phyloP scores from a whole-genome alignment of 1,284 basidiomycete species.

The Ustilago sp. region DNA sequence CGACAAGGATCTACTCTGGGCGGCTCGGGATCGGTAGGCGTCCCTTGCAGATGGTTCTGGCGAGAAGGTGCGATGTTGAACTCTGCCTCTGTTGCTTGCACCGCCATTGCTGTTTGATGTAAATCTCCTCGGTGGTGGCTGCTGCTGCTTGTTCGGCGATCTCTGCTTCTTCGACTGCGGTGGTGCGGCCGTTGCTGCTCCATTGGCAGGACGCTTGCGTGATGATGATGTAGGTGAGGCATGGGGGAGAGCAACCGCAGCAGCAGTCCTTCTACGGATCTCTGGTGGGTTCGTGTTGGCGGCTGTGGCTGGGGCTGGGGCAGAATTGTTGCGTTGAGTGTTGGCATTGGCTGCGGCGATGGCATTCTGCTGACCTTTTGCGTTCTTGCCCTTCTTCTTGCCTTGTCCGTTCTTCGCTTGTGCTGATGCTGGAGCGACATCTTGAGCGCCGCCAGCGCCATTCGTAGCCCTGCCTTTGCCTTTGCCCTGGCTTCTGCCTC shows the following conservation, averaged over 20 bases:
- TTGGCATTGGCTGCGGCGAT: conserved; percentile 1
- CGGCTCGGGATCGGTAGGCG: background rate
- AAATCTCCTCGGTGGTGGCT: background rate
- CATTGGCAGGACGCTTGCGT: conserved; percentile 16
- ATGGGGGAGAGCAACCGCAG: background rate
- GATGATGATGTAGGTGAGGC: conserved; percentile 1
- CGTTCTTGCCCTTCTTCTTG: conserved; percentile 14
- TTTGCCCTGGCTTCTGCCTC: conserved; percentile 3
- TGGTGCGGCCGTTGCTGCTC: background rate
- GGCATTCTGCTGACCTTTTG: conserved; percentile 1
- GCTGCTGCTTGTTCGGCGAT: conserved; percentile 10
- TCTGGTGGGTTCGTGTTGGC: conserved; percentile 21
- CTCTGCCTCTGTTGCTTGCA: background rate
- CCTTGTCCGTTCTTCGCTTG: conserved; percentile 5
- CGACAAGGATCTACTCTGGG: conserved; percentile 8
- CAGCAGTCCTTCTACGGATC: conserved; percentile 16
- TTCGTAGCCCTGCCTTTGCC: background rate
- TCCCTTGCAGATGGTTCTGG: conserved; percentile 4
- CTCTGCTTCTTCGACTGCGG: conserved; percentile 12
- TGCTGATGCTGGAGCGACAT: background rate
- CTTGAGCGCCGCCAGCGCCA: background rate
- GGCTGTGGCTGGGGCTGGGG: background rate
- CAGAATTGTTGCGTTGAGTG: background rate
- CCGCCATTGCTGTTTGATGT: background rate
- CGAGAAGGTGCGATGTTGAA: background rate